Percentiles rank a stretch among this genome's conserved stretches.
Conservation (phyloP, 305 asterid species). For the Rubia occidens region DNA sequence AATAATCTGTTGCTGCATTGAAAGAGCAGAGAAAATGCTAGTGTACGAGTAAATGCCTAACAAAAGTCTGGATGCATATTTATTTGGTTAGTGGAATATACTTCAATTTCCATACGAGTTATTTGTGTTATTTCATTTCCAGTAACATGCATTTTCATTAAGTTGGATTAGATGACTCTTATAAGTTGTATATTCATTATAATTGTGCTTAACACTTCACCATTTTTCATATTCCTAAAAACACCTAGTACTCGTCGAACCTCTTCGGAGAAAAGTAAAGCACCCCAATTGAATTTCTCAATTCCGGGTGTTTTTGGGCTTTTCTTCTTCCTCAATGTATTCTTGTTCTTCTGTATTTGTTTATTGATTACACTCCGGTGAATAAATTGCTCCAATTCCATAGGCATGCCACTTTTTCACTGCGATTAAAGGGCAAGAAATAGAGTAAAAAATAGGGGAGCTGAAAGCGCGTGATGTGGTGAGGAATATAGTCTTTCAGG, state of each 20-base stretch:
- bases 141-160: too few species aligned
- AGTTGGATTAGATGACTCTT: too few species aligned
- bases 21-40: too few species aligned
- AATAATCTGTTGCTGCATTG: too few species aligned
- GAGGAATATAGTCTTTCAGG: background rate
- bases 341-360: conserved; percentile 39
- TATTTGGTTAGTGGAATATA: too few species aligned
- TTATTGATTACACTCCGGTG: conserved; percentile 48
- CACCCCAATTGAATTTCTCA: conserved; percentile 30
- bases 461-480: background rate
- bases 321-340: conserved; percentile 45
- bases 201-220: too few species aligned
- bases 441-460: background rate
- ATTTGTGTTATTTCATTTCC: too few species aligned
- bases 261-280: conserved; percentile 2
- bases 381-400: conserved; percentile 21
- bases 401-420: conserved; percentile 27
- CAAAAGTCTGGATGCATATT: too few species aligned
- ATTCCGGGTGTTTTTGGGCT: conserved; percentile 40
- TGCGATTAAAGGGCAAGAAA: conserved; percentile 17
- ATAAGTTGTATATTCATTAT: too few species aligned
- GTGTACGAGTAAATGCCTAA: too few species aligned
- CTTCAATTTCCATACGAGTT: too few species aligned
- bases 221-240: background rate
- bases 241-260: conserved; percentile 15